These are phyloP conservation scores for Dacryopinax spathularia DNA, from an alignment of 768 basidiomycete species.

Conservation along the genomic window DNA sequence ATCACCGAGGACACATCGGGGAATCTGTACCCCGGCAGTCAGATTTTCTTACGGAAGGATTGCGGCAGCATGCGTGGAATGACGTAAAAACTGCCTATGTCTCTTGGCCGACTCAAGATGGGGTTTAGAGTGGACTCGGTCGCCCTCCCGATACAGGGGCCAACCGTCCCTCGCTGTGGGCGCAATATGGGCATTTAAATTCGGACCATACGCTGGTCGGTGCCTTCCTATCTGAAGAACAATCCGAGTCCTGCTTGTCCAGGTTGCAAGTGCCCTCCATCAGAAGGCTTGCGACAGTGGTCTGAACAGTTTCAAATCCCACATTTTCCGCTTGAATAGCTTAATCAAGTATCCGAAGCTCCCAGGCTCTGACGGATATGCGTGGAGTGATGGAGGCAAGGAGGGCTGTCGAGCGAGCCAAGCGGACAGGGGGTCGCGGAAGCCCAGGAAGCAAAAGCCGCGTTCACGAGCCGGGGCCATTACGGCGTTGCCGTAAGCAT, in stretches of 20 bases:
- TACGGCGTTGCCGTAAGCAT: slow-evolving; percentile 1
- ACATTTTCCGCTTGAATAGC: background rate
- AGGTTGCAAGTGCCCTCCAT: too few relatives aligned
- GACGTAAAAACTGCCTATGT: background rate
- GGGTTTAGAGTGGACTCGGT: background rate
- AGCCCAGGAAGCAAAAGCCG: background rate
- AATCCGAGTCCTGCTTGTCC: too few relatives aligned
- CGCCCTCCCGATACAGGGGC: background rate
- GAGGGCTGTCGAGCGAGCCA: background rate
- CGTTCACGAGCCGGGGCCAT: background rate
- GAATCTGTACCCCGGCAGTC: background rate
- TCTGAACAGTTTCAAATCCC: too few relatives aligned
- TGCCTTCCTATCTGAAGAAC: background rate
- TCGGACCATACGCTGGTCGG: background rate
- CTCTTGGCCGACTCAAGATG: background rate
- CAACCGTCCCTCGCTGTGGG: background rate
- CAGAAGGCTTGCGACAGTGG: too few relatives aligned
- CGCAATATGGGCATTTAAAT: background rate
- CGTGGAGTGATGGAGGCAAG: background rate
- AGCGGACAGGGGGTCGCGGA: background rate
- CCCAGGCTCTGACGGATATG: background rate
- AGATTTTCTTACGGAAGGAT: slow-evolving; percentile 3
- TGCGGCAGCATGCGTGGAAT: background rate
- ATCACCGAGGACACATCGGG: too few relatives aligned
- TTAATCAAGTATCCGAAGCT: background rate